A percentile compares a stretch with the other conserved stretches of the same genome.
Conservation (phyloP, 345 rosid genomes). For the Citrus unshiu region DNA sequence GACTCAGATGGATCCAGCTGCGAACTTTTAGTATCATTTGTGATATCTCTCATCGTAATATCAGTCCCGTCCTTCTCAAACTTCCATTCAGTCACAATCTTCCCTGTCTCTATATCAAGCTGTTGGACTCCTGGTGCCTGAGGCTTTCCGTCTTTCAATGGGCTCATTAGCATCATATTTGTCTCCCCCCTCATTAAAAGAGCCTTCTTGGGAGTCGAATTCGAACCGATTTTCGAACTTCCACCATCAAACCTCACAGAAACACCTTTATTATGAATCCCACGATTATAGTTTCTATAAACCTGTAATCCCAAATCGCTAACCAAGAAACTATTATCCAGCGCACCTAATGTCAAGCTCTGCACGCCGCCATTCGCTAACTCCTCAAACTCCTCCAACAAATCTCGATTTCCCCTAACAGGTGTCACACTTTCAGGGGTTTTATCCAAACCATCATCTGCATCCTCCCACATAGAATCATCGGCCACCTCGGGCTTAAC, state of each 20-base stretch:
- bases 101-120: constrained; percentile 82
- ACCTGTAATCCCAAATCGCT: constrained; percentile 87
- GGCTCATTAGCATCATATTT: constrained; percentile 96
- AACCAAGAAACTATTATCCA: constrained; percentile 91
- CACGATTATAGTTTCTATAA: constrained; percentile 60
- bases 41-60: constrained; percentile 78
- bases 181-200: constrained; percentile 94
- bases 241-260: constrained; percentile 57
- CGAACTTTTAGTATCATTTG: constrained; percentile 80
- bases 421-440: constrained; percentile 27
- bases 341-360: constrained; percentile 77
- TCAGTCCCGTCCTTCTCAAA: constrained; percentile 90
- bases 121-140: constrained; percentile 70
- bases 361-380: constrained; percentile 90
- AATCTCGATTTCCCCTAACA: constrained; percentile 29
- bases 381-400: constrained; percentile 87
- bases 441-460: constrained; percentile 37
- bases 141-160: constrained; percentile 66
- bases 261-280: constrained; percentile 80
- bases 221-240: constrained; percentile 21
- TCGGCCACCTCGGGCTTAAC: constrained; percentile 83
- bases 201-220: constrained; percentile 70
- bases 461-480: constrained; percentile 95
- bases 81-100: constrained; percentile 87
- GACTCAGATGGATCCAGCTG: constrained; percentile 94